Conservation (phyloP, 352 stramenopile species). For the Globisporangium solare region DNA sequence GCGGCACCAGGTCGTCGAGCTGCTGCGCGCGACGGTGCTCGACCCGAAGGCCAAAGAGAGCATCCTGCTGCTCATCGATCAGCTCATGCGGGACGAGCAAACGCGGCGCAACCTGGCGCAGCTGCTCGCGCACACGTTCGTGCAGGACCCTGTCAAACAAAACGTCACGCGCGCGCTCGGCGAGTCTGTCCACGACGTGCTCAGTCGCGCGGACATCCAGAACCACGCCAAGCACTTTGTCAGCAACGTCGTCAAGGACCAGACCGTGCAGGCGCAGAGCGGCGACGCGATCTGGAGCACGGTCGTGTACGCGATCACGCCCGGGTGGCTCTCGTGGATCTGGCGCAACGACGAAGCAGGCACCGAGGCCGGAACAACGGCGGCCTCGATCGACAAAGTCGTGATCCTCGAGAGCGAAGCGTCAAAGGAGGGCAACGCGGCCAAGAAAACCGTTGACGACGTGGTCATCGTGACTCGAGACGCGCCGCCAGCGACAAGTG, state of each 20-base stretch:
- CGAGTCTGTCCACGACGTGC: slow-evolving; percentile 69
- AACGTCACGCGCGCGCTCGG: slow-evolving; percentile 49
- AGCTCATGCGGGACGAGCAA: slow-evolving; percentile 56
- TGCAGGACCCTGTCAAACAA: slow-evolving; percentile 62
- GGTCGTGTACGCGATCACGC: slow-evolving; percentile 76
- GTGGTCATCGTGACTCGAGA: slow-evolving; percentile 7
- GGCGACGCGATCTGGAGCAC: slow-evolving; percentile 79
- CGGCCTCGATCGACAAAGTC: slow-evolving; percentile 15
- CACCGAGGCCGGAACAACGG: too few species aligned
- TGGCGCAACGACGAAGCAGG: slow-evolving; percentile 26
- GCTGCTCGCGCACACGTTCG: slow-evolving; percentile 61
- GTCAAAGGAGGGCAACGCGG: neutral
- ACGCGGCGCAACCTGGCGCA: slow-evolving; percentile 51
- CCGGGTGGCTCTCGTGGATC: slow-evolving; percentile 71
- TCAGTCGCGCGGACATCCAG: slow-evolving; percentile 71
- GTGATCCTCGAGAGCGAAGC: slow-evolving; percentile 23
- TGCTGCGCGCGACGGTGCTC: slow-evolving; percentile 40
- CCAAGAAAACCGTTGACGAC: slow-evolving; percentile 1
- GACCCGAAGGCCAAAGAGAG: slow-evolving; percentile 45
- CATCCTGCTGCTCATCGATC: slow-evolving; percentile 50
- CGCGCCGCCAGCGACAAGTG: neutral
- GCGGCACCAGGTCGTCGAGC: slow-evolving; percentile 46
- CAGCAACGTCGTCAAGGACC: slow-evolving; percentile 68
- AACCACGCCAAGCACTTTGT: slow-evolving; percentile 85
- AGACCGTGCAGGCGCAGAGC: slow-evolving; percentile 74